Conservation (phyloP, 208 protist genomes). For the Sergeia podlipaevii region DNA sequence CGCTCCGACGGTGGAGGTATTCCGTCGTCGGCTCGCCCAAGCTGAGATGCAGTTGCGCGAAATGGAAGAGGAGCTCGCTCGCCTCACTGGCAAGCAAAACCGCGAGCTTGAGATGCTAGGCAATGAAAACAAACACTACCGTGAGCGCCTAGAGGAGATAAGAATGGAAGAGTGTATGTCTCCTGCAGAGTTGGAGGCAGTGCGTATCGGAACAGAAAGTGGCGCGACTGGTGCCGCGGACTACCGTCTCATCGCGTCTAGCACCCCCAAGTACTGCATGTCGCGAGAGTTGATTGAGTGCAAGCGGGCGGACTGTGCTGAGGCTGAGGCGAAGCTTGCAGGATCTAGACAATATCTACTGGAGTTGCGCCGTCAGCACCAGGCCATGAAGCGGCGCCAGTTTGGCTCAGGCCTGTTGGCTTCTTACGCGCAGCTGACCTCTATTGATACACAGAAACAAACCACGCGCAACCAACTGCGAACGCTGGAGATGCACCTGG, state of each 20-base stretch:
- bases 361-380: constrained; percentile 16
- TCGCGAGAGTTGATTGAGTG: constrained; percentile 33
- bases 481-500: constrained; percentile 87
- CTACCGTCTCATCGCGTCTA: constrained; percentile 26
- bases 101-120: constrained; percentile 61
- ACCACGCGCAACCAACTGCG: constrained; percentile 71
- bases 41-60: constrained; percentile 66
- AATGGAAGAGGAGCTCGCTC: constrained; percentile 63
- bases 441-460: constrained; percentile 5
- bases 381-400: constrained; percentile 12
- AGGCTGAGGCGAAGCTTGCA: constrained; percentile 36
- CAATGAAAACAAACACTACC: constrained; percentile 42
- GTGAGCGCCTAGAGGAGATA: constrained; percentile 45
- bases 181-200: constrained; percentile 15
- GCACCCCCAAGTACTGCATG: constrained; percentile 42
- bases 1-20: constrained; percentile 22
- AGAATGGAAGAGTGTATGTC: constrained; percentile 74
- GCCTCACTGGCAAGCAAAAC: constrained; percentile 48
- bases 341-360: constrained; percentile 18
- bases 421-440: neutral
- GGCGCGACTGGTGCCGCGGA: neutral
- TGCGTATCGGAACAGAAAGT: neutral
- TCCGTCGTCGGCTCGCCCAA: constrained; percentile 56
- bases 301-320: constrained; percentile 38
- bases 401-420: neutral